Evolutionary conservation across 306 rosid species (phyloP).

Genomic region (Cajanus cajan): DNA sequence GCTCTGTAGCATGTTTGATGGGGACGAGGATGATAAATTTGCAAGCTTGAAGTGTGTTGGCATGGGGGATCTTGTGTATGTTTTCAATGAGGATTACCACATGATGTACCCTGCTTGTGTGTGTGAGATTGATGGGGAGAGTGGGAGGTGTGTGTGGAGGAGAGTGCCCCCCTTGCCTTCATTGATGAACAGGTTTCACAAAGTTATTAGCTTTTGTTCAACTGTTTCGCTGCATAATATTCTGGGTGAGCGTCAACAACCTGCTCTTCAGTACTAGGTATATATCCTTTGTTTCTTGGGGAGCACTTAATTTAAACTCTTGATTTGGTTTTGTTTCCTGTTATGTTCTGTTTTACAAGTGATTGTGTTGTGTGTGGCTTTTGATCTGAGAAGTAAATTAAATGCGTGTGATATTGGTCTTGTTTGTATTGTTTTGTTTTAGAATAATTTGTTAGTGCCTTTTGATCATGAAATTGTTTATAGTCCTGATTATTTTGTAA

Average conservation of each 20-base stretch:
- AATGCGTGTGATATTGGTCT: neutral
- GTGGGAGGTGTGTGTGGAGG: constrained; percentile 62
- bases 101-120: constrained; percentile 75
- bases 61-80: constrained; percentile 65
- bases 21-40: constrained; percentile 75
- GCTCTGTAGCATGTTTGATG: constrained; percentile 62
- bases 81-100: constrained; percentile 76
- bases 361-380: neutral
- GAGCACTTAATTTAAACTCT: neutral
- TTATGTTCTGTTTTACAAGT: constrained; percentile 7
- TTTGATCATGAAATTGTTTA: constrained; percentile 1
- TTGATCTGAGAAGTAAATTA: neutral
- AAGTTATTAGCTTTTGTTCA: constrained; percentile 75
- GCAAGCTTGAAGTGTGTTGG: constrained; percentile 90
- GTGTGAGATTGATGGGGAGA: constrained; percentile 55
- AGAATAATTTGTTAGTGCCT: neutral
- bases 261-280: constrained; percentile 38
- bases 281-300: neutral
- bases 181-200: constrained; percentile 69
- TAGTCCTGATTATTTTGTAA: neutral
- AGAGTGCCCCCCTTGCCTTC: constrained; percentile 70
- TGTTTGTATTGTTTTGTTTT: neutral
- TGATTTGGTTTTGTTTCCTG: neutral
- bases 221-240: constrained; percentile 50
- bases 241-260: constrained; percentile 41